A percentile compares a stretch with the other conserved stretches of the same genome.
Evolutionary conservation across 768 basidiomycete species (phyloP).

Genomic region (Russula sp.): DNA sequence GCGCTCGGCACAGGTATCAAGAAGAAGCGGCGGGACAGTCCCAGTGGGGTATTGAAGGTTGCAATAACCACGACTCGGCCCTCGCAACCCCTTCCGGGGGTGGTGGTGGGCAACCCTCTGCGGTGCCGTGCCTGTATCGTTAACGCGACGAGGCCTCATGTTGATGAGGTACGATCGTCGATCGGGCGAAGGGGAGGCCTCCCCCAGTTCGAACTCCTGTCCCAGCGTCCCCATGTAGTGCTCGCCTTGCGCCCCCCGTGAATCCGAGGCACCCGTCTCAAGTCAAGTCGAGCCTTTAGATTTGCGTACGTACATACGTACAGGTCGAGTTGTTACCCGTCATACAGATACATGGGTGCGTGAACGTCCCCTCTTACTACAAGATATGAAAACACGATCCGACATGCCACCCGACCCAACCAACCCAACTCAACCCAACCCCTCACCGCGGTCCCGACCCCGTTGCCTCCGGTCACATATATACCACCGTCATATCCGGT

Average conservation of each 20-base stretch:
- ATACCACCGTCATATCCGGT: background rate
- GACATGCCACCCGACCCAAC: background rate
- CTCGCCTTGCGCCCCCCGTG: background rate
- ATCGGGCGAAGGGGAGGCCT: background rate
- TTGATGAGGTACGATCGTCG: background rate
- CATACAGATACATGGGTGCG: constrained; percentile 3
- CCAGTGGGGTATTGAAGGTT: background rate
- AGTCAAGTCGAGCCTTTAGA: too few species aligned
- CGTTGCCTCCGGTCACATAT: background rate
- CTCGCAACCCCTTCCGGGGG: background rate
- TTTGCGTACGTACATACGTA: background rate
- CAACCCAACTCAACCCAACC: background rate
- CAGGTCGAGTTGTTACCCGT: background rate
- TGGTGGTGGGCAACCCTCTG: background rate
- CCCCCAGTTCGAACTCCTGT: background rate
- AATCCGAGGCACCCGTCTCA: background rate
- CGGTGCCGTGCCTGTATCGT: background rate
- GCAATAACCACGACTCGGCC: too few species aligned
- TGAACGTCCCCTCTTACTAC: background rate
- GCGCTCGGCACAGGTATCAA: too few species aligned
- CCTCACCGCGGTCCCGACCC: background rate
- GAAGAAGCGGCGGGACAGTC: background rate
- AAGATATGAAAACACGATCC: background rate
- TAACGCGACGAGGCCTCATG: background rate
- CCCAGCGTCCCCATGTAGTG: background rate